Percentiles rank a stretch among this genome's conserved stretches.
Conservation (phyloP, 495 filamentous ascomycete species). For the Talaromyces thailandensis region DNA sequence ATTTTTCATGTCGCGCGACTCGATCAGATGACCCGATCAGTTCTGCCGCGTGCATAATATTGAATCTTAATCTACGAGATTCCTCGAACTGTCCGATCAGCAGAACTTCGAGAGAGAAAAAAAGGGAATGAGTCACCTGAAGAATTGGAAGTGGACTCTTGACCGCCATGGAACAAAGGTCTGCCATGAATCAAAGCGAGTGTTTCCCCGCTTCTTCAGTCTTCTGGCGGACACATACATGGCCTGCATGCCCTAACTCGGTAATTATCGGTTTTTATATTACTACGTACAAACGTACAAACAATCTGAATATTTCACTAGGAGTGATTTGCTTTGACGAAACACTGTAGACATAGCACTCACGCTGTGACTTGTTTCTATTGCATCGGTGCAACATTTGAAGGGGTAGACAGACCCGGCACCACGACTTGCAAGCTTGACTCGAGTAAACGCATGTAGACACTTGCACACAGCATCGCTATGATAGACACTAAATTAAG, state of each 20-base stretch:
- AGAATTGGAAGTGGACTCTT: background rate
- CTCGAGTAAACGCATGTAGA: too few species aligned
- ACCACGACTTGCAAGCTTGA: too few species aligned
- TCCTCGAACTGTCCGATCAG: background rate
- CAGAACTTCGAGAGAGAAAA: background rate
- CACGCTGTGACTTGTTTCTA: too few species aligned
- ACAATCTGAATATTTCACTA: too few species aligned
- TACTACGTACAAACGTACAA: too few species aligned
- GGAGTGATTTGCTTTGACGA: too few species aligned
- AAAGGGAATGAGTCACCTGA: background rate
- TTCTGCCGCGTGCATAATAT: background rate
- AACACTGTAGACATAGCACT: too few species aligned
- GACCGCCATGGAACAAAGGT: background rate
- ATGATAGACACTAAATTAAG: too few species aligned
- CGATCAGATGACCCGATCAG: background rate
- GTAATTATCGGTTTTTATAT: too few species aligned
- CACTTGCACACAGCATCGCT: too few species aligned
- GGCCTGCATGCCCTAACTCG: background rate
- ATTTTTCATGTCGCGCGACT: background rate
- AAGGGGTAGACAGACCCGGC: too few species aligned
- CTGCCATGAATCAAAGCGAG: background rate
- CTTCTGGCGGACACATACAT: background rate
- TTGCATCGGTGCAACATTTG: too few species aligned
- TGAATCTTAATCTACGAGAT: background rate
- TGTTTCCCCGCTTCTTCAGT: background rate